Evolutionary conservation across 305 asterid genomes (phyloP), one percentile per base, ranked within the genome.

Genomic region (Solanum hybrid): DNA sequence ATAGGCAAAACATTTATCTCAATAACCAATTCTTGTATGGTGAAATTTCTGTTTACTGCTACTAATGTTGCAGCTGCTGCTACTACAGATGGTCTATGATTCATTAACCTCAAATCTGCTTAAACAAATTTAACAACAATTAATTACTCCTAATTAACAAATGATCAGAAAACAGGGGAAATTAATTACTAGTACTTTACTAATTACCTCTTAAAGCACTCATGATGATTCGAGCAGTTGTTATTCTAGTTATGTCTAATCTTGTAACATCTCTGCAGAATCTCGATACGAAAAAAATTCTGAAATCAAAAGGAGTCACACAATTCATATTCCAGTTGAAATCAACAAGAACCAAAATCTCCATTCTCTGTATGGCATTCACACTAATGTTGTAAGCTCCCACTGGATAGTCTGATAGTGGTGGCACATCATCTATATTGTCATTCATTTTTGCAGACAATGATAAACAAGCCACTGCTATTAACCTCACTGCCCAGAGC

Each of bases 401-500:
- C 1, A 31, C 57, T 34, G 94, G 92, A 46, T 94, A 93, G 22
- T 92, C 93, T 5, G 95, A 88, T 26, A 95, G 91, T 35, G 88
- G 22, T 6, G 94, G 95, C 73, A 93, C 92, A 40, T 16, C 51
- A 8, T 9, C 87, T 0, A 4, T 89, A 61, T 61, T 57, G 90
- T 95, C 99, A 37, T 93, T 98, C 96, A 94, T 92, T 90, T 95
- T 96, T 11, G 98, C 97, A 22, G 98, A 97, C 75, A 96, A 39
- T 13, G 96, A 93, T 35, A 96, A 90, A 82, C 98, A 95, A 1
- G 94, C 95, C 85, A 95, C 83, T 80, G 94, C 92, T 24, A 95
- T 37, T 89, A 96, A 42, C 29, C 89, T 92, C 69, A 95, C 34
- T 29, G 94, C 93, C 98, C 98, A 93, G 31, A 24, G 16, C 37